Evolutionary conservation across 2,329 filamentous ascomycete genomes (phyloP).

Genomic region (Sclerotinia subarctica): DNA sequence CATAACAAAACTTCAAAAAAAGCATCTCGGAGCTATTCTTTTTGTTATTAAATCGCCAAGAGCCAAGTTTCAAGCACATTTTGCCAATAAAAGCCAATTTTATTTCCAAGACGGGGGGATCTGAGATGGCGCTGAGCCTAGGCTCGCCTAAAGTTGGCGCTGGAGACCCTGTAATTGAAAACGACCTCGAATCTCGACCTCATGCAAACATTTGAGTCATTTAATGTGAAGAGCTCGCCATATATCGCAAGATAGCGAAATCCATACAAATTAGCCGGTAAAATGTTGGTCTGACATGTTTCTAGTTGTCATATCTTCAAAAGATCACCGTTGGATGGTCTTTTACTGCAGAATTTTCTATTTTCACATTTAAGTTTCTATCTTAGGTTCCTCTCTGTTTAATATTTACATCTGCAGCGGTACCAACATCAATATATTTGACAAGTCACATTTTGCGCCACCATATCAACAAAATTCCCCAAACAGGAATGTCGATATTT

Average conservation of each 20-base stretch:
- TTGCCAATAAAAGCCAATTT: conserved; percentile 10
- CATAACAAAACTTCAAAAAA: background rate
- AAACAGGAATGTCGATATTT: conserved; percentile 14
- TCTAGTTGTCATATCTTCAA: background rate
- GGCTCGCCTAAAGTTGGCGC: background rate
- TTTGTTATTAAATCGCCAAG: background rate
- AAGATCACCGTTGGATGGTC: too few relatives aligned
- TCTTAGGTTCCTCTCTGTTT: background rate
- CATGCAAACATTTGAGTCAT: background rate
- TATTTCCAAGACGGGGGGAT: conserved; percentile 3
- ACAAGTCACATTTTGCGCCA: conserved; percentile 8
- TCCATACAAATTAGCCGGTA: background rate
- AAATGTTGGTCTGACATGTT: background rate
- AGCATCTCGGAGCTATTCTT: background rate
- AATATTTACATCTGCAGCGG: background rate
- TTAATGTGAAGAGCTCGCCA: background rate
- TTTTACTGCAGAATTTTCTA: background rate
- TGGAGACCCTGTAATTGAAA: background rate
- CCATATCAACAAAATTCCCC: background rate
- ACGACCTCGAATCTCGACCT: background rate
- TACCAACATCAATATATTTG: background rate
- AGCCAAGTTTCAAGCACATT: conserved; percentile 6
- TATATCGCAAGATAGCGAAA: background rate
- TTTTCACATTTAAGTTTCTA: background rate
- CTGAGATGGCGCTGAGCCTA: background rate